Conservation (phyloP, 2,329 filamentous ascomycete genomes). For the Simplicillium sp. region DNA sequence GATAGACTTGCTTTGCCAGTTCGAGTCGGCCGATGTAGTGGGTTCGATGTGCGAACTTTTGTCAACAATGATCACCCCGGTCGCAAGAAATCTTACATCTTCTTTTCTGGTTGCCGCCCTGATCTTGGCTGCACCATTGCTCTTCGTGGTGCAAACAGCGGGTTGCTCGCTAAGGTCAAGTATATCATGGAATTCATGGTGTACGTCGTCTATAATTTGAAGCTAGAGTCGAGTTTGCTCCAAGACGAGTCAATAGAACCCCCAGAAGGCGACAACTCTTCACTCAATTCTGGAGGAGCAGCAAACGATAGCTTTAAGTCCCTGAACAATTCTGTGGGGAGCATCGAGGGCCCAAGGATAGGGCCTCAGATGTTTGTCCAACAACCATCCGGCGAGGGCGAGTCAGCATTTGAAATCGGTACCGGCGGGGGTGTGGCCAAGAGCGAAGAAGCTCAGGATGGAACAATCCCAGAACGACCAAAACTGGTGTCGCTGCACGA, state of each 20-base stretch:
- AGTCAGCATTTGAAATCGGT: conserved; percentile 23
- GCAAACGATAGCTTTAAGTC: conserved; percentile 29
- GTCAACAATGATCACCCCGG: conserved; percentile 66
- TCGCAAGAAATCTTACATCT: conserved; percentile 90
- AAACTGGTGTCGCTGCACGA: conserved; percentile 29
- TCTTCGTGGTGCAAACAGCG: conserved; percentile 68
- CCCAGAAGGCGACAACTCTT: conserved; percentile 48
- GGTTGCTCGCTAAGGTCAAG: conserved; percentile 70
- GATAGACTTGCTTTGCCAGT: conserved; percentile 75
- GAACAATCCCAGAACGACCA: conserved; percentile 14
- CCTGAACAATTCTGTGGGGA: conserved; percentile 15
- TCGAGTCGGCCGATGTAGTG: conserved; percentile 69
- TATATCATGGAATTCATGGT: conserved; percentile 97
- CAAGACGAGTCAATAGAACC: conserved; percentile 85
- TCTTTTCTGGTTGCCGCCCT: conserved; percentile 80
- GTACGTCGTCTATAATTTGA: conserved; percentile 96
- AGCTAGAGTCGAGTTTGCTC: conserved; percentile 89
- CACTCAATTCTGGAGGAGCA: conserved; percentile 27
- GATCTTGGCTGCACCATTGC: conserved; percentile 93
- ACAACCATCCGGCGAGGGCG: conserved; percentile 26
- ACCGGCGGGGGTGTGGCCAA: conserved; percentile 16
- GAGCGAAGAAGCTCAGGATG: conserved; percentile 17
- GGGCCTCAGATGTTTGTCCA: conserved; percentile 22
- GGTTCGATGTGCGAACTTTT: conserved; percentile 93
- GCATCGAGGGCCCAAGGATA: conserved; percentile 16